Evolutionary conservation across 805 yeast genomes (phyloP).

Genomic region (Metschnikowia lochheadii): DNA sequence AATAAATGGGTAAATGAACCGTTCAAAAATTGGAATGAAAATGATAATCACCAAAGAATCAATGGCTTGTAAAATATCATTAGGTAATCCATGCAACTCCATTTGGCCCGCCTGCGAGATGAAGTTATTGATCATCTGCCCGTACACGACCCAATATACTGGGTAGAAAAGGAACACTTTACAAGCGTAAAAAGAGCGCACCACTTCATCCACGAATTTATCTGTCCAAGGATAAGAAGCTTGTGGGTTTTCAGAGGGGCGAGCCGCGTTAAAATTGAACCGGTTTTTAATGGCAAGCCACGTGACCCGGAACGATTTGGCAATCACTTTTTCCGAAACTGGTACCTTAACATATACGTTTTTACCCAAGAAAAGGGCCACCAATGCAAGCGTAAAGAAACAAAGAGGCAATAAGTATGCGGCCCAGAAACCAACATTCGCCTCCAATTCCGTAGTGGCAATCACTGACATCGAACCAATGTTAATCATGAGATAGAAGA

Average conservation of each 20-base stretch:
- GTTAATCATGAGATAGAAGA: slow-evolving; percentile 73
- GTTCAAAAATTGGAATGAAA: slow-evolving; percentile 68
- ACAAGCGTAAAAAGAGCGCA: slow-evolving; percentile 63
- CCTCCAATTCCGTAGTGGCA: slow-evolving; percentile 72
- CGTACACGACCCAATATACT: slow-evolving; percentile 68
- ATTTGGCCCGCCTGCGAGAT: slow-evolving; percentile 70
- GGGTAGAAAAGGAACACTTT: slow-evolving; percentile 69
- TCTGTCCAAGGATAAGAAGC: slow-evolving; percentile 57
- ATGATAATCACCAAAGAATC: slow-evolving; percentile 73
- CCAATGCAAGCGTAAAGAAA: slow-evolving; percentile 50
- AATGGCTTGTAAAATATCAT: slow-evolving; percentile 72
- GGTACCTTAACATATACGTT: slow-evolving; percentile 55
- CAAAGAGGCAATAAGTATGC: slow-evolving; percentile 70
- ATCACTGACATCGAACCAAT: slow-evolving; percentile 70
- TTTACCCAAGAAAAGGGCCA: slow-evolving; percentile 49
- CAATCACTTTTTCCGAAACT: slow-evolving; percentile 57
- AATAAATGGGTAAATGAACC: slow-evolving; percentile 46
- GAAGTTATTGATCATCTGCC: slow-evolving; percentile 69
- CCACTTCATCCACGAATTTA: slow-evolving; percentile 69
- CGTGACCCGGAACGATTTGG: slow-evolving; percentile 44
- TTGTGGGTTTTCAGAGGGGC: slow-evolving; percentile 51
- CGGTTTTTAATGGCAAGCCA: slow-evolving; percentile 44
- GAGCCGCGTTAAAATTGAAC: slow-evolving; percentile 51
- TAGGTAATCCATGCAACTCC: slow-evolving; percentile 75
- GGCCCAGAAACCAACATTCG: slow-evolving; percentile 64